Percentiles rank a stretch among this genome's conserved stretches.
Conservation (phyloP, 192 early-diverging fungal species). For the Coemansia sp. region DNA sequence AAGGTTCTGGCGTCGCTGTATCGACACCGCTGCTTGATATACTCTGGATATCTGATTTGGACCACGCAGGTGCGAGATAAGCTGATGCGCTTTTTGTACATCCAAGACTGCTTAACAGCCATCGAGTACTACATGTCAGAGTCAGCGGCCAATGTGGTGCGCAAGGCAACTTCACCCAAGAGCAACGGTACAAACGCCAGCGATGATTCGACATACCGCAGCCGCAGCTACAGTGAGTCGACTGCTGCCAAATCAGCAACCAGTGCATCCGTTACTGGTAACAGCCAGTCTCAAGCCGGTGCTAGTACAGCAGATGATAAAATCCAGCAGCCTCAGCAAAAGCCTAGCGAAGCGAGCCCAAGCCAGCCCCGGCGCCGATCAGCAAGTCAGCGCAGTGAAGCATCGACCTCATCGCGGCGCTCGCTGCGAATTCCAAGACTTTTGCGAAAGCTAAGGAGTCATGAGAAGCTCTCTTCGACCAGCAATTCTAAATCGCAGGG, state of each 20-base stretch:
- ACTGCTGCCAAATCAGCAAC: background rate
- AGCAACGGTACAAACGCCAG: background rate
- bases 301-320: background rate
- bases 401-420: conserved; percentile 27
- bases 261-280: background rate
- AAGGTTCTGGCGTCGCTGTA: conserved; percentile 57
- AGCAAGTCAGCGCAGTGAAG: conserved; percentile 22
- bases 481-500: background rate
- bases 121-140: conserved; percentile 82
- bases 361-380: conserved; percentile 7
- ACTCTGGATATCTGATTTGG: conserved; percentile 84
- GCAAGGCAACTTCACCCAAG: conserved; percentile 54
- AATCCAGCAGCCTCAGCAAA: background rate
- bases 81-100: conserved; percentile 70
- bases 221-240: conserved; percentile 4
- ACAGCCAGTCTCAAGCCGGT: background rate
- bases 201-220: background rate
- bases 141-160: conserved; percentile 73
- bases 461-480: conserved; percentile 12
- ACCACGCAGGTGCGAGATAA: conserved; percentile 81
- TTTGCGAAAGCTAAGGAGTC: conserved; percentile 34
- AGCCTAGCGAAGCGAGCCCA: background rate
- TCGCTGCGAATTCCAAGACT: conserved; percentile 30
- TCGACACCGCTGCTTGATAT: conserved; percentile 73
- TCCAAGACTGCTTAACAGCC: conserved; percentile 65